phyloP scores from a whole-genome alignment of 2,329 filamentous ascomycete genomes.

The Monilinia fructigena region DNA sequence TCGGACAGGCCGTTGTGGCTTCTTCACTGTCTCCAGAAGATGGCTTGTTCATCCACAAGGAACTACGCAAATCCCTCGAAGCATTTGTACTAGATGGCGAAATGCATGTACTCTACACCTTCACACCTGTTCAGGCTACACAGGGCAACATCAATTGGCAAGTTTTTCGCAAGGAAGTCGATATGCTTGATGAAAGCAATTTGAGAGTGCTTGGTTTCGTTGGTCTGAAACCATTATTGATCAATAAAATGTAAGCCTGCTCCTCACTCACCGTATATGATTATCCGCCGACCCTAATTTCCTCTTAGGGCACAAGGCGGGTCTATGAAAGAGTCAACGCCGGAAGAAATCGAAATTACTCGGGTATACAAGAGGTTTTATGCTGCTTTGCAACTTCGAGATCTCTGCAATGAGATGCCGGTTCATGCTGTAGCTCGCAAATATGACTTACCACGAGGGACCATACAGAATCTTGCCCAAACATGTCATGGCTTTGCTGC shows the following conservation, averaged over 20 bases:
- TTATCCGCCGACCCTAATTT: not conserved
- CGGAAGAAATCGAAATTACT: constrained; percentile 58
- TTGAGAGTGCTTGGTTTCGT: constrained; percentile 66
- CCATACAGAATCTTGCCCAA: constrained; percentile 69
- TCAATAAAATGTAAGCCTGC: constrained; percentile 63
- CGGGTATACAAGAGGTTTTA: constrained; percentile 72
- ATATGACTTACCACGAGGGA: constrained; percentile 67
- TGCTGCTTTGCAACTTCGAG: constrained; percentile 72
- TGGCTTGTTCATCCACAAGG: constrained; percentile 69
- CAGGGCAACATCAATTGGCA: constrained; percentile 65
- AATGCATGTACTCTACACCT: constrained; percentile 76
- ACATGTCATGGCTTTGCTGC: constrained; percentile 77
- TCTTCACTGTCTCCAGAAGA: constrained; percentile 73
- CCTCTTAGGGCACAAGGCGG: constrained; percentile 62
- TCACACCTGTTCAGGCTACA: constrained; percentile 67
- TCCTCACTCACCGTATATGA: not conserved
- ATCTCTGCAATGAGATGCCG: constrained; percentile 74
- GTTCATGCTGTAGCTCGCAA: constrained; percentile 67
- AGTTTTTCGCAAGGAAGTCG: constrained; percentile 69
- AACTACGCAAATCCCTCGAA: constrained; percentile 63
- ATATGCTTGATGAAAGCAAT: constrained; percentile 67
- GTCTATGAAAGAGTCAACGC: constrained; percentile 59
- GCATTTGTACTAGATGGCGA: constrained; percentile 80
- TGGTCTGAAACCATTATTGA: constrained; percentile 63
- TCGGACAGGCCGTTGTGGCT: constrained; percentile 70